Evolutionary conservation across 1,139 yeast genomes (phyloP).

Genomic region (Yamadazyma taylorii): DNA sequence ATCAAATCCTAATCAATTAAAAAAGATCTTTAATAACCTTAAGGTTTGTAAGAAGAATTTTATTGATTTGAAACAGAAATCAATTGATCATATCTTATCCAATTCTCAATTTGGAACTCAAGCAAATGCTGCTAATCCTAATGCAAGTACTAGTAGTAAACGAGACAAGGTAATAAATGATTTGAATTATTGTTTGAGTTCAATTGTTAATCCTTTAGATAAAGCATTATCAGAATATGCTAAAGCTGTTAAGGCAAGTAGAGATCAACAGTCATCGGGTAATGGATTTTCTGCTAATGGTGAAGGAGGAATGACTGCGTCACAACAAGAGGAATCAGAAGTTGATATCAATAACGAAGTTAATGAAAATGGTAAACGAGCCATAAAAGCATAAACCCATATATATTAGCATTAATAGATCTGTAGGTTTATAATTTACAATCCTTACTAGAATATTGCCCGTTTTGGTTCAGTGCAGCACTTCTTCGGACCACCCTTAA

Average conservation of each 20-base stretch:
- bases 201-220: constrained; percentile 27
- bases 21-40: constrained; percentile 36
- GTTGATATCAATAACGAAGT: constrained; percentile 9
- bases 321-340: constrained; percentile 1
- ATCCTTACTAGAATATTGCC: background rate
- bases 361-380: constrained; percentile 31
- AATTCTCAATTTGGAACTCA: constrained; percentile 20
- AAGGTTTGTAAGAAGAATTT: constrained; percentile 32
- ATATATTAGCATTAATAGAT: background rate
- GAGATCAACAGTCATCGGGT: constrained; percentile 4
- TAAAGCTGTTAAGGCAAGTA: constrained; percentile 25
- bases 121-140: constrained; percentile 14
- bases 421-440: too few species aligned
- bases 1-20: constrained; percentile 39
- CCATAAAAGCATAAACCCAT: constrained; percentile 15
- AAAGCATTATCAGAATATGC: constrained; percentile 34
- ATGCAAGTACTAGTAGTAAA: background rate
- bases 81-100: constrained; percentile 4
- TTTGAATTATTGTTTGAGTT: constrained; percentile 30
- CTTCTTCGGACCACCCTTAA: too few species aligned
- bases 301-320: background rate
- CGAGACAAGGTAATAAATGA: constrained; percentile 34
- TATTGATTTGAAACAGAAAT: constrained; percentile 21
- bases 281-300: background rate
- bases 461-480: background rate